Conservation (phyloP, 495 filamentous ascomycete genomes). For the Xylaria bambusicola region DNA sequence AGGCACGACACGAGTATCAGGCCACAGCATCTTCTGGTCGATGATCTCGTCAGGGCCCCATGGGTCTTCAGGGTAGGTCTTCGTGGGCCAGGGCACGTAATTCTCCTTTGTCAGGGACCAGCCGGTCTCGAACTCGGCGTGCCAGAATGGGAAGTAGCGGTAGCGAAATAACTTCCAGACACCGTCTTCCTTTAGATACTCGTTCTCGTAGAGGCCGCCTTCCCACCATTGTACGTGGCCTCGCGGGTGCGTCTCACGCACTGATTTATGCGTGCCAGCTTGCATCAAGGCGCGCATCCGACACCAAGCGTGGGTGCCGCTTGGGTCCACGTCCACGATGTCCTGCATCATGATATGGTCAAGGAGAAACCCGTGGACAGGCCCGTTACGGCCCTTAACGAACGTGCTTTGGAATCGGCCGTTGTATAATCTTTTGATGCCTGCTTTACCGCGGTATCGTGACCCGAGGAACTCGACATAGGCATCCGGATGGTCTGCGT, state of each 20-base stretch:
- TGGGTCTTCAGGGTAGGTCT: slow-evolving; percentile 49
- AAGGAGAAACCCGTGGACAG: slow-evolving; percentile 56
- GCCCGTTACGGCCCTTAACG: slow-evolving; percentile 55
- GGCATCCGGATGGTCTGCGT: slow-evolving; percentile 53
- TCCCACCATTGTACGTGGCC: slow-evolving; percentile 59
- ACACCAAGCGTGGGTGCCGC: slow-evolving; percentile 51
- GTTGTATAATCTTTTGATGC: slow-evolving; percentile 55
- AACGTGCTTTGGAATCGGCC: slow-evolving; percentile 52
- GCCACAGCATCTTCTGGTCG: slow-evolving; percentile 57
- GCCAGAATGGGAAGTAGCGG: slow-evolving; percentile 60
- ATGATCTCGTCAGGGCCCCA: slow-evolving; percentile 55
- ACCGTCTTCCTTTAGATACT: slow-evolving; percentile 60
- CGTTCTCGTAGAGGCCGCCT: slow-evolving; percentile 60
- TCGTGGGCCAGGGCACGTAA: slow-evolving; percentile 50
- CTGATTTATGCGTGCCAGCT: slow-evolving; percentile 52
- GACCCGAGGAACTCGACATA: slow-evolving; percentile 59
- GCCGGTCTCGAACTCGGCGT: slow-evolving; percentile 53
- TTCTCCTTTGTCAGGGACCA: slow-evolving; percentile 56
- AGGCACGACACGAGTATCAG: slow-evolving; percentile 55
- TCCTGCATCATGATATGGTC: slow-evolving; percentile 62
- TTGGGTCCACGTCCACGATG: slow-evolving; percentile 49
- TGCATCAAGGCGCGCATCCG: slow-evolving; percentile 59
- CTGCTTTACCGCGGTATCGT: slow-evolving; percentile 54
- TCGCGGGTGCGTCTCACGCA: slow-evolving; percentile 49
- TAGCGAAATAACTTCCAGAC: slow-evolving; percentile 58